Evolutionary conservation across 2,329 filamentous ascomycete species (phyloP).

Genomic region (Exophiala dermatitidis): DNA sequence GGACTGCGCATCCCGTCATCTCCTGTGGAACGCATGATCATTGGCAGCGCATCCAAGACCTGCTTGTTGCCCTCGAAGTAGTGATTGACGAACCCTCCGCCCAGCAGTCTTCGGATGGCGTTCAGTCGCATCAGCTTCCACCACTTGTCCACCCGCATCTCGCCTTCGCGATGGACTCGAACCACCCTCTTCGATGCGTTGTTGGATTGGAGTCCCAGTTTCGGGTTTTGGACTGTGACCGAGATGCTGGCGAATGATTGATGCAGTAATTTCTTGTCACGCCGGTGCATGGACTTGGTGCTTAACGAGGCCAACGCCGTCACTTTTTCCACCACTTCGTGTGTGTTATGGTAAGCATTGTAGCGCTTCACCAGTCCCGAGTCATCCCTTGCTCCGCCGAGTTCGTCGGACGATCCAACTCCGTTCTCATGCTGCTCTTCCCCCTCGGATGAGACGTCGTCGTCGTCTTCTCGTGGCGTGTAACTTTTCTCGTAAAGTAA

Average conservation of each 20-base stretch:
- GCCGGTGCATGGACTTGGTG: conserved; percentile 57
- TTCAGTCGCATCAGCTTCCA: conserved; percentile 63
- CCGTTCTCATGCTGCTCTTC: conserved; percentile 38
- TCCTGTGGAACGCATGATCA: conserved; percentile 32
- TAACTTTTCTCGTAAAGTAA: conserved; percentile 71
- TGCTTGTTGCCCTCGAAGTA: conserved; percentile 55
- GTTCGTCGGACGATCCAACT: conserved; percentile 38
- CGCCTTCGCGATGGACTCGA: conserved; percentile 51
- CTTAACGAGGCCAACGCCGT: conserved; percentile 54
- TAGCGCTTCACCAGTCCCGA: conserved; percentile 54
- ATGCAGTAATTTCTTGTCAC: conserved; percentile 60
- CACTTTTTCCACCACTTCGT: conserved; percentile 54
- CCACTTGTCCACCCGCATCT: conserved; percentile 63
- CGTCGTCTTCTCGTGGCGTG: conserved; percentile 51
- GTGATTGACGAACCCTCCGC: conserved; percentile 56
- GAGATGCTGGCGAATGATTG: conserved; percentile 59
- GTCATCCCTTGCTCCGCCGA: conserved; percentile 32
- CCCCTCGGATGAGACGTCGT: conserved; percentile 41
- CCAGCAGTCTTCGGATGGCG: conserved; percentile 53
- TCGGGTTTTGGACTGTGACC: conserved; percentile 59
- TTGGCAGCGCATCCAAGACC: conserved; percentile 53
- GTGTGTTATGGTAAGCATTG: conserved; percentile 57
- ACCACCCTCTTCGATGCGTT: conserved; percentile 58
- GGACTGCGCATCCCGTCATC: conserved; percentile 22
- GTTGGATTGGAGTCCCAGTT: conserved; percentile 58